Base-by-base conservation (phyloP, 768 basidiomycete species). In the Glaciozyma antarctica region DNA sequence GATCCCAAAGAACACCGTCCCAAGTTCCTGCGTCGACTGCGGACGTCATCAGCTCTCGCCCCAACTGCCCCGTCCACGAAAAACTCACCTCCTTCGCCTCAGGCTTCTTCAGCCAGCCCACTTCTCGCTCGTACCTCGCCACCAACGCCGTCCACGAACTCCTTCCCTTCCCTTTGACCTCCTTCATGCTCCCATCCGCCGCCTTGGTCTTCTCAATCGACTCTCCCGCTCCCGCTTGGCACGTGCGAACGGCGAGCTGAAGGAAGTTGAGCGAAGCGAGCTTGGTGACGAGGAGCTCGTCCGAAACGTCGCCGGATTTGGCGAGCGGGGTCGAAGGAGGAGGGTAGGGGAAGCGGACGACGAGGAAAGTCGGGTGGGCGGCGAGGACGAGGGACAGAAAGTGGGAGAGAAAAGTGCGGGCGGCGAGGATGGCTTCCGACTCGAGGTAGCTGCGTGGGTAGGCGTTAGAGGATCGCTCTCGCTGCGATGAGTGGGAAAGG, bases 351-450 rank as follows among this genome's bases (percentile, higher is more conserved):
- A 65, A 65, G 55, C 78, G 59, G 41, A 67, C 65, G 55, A 74
- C 63, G 77, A 67, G 81, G 76, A 56, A 80, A 48, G 78, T 75
- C 16, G 81, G 79, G 61, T 81, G 75, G 22, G 80, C 76, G 24
- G 80, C 74, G 54, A 86, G 79, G 9, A 88, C 78, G 63, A 83
- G 82, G 58, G 85, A 80, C 56, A 86, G 81, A 75, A 88, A 90
- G 57, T 85, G 83, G n/a, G 81, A 80, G 75, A 94, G 85, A 80
- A 97, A 95, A n/a, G 87, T 84, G n/a, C 85, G 84, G 5, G 94
- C 89, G 6, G 88, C 88, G n/a, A 90, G 83, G 73, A 99, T 86
- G 69, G 91, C 91, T 21, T 90, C 89, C 60, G 90, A 88, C 67
- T 74, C 71, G 48, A 78, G 74, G 75, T 76, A 77, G 28, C 77